phyloP scores from a whole-genome alignment of 73 alveolate genomes.

The Paramecium primaurelia region DNA sequence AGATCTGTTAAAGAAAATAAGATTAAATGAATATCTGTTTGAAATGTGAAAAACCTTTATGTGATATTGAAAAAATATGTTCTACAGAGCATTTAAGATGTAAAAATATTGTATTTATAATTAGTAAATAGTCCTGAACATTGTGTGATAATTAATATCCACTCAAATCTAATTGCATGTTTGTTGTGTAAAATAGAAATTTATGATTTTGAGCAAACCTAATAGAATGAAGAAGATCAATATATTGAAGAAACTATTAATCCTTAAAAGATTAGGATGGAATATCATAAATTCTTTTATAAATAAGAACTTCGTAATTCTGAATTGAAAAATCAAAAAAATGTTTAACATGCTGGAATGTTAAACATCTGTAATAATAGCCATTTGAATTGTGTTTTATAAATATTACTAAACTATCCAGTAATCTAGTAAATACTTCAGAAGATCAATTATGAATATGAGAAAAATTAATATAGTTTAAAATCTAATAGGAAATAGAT shows the following conservation, averaged over 20 bases:
- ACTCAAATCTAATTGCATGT: background rate
- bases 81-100: background rate
- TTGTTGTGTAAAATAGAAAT: background rate
- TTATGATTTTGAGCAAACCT: background rate
- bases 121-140: background rate
- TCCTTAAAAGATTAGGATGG: constrained; percentile 29
- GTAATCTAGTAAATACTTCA: background rate
- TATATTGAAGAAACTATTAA: background rate
- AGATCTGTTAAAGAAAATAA: background rate
- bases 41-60: background rate
- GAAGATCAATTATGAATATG: background rate
- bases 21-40: background rate
- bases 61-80: background rate
- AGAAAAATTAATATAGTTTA: background rate
- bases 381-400: background rate
- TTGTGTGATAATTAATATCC: background rate
- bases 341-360: background rate
- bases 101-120: background rate
- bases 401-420: background rate
- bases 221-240: background rate
- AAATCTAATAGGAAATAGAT: background rate
- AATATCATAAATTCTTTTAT: constrained; percentile 23
- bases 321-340: background rate
- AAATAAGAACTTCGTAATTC: background rate
- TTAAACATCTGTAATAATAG: background rate